Evolutionary conservation across 2,329 filamentous ascomycete genomes (phyloP), one percentile per base, ranked within the genome.

Genomic region (Dichotomopilus funicola): DNA sequence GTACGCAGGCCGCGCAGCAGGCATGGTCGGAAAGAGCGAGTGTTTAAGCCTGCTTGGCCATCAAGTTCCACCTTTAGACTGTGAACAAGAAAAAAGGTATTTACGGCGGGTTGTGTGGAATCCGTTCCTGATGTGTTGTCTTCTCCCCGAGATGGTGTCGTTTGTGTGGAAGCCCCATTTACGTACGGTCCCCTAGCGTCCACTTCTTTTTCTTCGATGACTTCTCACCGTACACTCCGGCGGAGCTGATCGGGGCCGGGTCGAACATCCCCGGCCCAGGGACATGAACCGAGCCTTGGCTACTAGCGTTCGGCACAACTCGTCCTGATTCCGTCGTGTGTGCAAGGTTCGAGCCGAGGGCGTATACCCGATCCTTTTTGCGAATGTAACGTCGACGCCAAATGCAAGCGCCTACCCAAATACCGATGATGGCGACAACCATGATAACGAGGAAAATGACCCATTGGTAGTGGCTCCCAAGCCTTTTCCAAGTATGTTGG

Each of bases 381-480:
- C 82, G 82, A 61, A 89, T 76, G 70, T 91, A 87, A 62, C 86
- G 85, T 55, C 84, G 83, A 62, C 89, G 87, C 72, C 89, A 82
- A 69, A 87, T 80, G 65, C 85, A 82, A 41, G 85, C 86, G 13
- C 81, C 77, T 41, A 86, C 72, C 77, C 86, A 87, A 64, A 89
- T 80, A 55, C 76, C 75, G 11, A 78, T 72, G 59, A 95, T 87
- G 52, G 76, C 85, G 57, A 92, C 74, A 44, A 86, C 78, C 34
- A 95, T 77, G 59, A 92, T 74, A 61, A 90, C 84, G 52, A 94
- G 77, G 78, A 94, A 89, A 59, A 92, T 78, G 46, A 95, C 81
- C 89, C 89, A 95, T 73, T 84, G 79, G 75, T 82, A 89, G 70
- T 92, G 88, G 34, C 75, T 78, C 6, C 79, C 77, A 49, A 88